Conservation (phyloP, 2,329 filamentous ascomycete genomes). For the Colletotrichum agaves region DNA sequence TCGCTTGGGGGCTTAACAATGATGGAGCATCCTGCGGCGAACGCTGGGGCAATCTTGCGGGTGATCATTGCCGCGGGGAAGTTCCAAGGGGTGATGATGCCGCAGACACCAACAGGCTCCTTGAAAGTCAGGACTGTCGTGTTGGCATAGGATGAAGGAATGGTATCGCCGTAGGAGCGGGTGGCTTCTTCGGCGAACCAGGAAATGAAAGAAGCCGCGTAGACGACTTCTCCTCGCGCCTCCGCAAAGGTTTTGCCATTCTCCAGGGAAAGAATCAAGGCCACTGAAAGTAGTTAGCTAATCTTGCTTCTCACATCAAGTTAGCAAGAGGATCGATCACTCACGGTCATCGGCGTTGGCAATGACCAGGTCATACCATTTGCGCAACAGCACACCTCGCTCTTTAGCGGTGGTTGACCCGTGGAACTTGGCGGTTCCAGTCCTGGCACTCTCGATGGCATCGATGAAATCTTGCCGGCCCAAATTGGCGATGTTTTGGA, state of each 20-base stretch:
- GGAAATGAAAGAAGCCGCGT: conserved; percentile 63
- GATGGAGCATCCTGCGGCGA: conserved; percentile 77
- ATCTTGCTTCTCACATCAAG: too few relatives aligned
- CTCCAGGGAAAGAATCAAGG: conserved; percentile 55
- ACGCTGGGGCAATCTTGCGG: conserved; percentile 57
- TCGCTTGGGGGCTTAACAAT: conserved; percentile 77
- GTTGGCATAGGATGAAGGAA: conserved; percentile 55
- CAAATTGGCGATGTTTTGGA: conserved; percentile 61
- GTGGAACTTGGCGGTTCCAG: conserved; percentile 51
- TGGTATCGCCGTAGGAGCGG: conserved; percentile 64
- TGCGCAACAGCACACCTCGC: conserved; percentile 48
- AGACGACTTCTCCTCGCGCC: conserved; percentile 65
- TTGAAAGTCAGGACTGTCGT: conserved; percentile 72
- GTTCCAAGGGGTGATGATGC: conserved; percentile 75
- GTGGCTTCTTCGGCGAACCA: conserved; percentile 67
- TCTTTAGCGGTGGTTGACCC: conserved; percentile 49
- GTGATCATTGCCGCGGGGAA: conserved; percentile 65
- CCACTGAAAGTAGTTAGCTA: conserved; percentile 40
- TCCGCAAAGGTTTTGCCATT: conserved; percentile 68
- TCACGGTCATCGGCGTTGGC: conserved; percentile 46
- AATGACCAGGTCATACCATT: conserved; percentile 50
- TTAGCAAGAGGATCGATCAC: neutral
- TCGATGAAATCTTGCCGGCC: conserved; percentile 41
- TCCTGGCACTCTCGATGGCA: conserved; percentile 51
- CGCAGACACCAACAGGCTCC: conserved; percentile 75